A percentile compares a stretch with the other conserved stretches of the same genome.
phyloP scores from a whole-genome alignment of 2,329 filamentous ascomycete genomes.

The Tolypocladium capitatum region DNA sequence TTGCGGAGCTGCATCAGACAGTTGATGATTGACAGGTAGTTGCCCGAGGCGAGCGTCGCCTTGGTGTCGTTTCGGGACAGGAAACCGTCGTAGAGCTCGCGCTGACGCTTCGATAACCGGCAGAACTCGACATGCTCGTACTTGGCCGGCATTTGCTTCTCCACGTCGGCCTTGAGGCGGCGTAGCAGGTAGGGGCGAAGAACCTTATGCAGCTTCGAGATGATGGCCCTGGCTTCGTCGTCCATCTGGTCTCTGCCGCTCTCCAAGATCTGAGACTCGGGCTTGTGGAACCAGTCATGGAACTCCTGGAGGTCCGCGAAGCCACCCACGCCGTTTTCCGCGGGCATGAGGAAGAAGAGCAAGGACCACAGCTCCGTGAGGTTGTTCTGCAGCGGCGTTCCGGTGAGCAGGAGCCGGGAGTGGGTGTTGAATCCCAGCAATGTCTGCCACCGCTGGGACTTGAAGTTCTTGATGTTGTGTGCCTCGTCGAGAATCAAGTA shows the following conservation, averaged over 20 bases:
- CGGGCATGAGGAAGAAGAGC: conserved; percentile 91
- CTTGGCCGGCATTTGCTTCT: conserved; percentile 97
- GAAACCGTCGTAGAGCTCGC: conserved; percentile 93
- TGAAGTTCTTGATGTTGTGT: conserved; percentile 99
- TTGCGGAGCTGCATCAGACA: conserved; percentile 95
- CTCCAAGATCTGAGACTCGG: conserved; percentile 90
- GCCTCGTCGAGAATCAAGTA: conserved; percentile 98
- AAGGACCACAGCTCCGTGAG: conserved; percentile 94
- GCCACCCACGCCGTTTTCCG: conserved; percentile 71
- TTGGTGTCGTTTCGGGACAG: conserved; percentile 81
- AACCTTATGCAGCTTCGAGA: conserved; percentile 87
- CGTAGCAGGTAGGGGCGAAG: conserved; percentile 83
- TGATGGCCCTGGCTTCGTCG: conserved; percentile 81
- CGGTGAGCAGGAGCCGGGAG: conserved; percentile 75
- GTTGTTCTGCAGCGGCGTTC: conserved; percentile 93
- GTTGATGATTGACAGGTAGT: conserved; percentile 96
- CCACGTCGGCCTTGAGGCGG: conserved; percentile 87
- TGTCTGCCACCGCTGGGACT: conserved; percentile 92
- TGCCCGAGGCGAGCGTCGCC: conserved; percentile 78
- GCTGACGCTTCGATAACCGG: conserved; percentile 84
- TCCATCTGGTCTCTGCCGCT: conserved; percentile 90
- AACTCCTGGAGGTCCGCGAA: conserved; percentile 95
- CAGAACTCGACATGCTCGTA: conserved; percentile 97
- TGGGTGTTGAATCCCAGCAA: conserved; percentile 87
- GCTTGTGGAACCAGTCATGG: conserved; percentile 88